phyloP scores from a whole-genome alignment of 2,329 filamentous ascomycete genomes.

The Thermomyces lanuginosus region DNA sequence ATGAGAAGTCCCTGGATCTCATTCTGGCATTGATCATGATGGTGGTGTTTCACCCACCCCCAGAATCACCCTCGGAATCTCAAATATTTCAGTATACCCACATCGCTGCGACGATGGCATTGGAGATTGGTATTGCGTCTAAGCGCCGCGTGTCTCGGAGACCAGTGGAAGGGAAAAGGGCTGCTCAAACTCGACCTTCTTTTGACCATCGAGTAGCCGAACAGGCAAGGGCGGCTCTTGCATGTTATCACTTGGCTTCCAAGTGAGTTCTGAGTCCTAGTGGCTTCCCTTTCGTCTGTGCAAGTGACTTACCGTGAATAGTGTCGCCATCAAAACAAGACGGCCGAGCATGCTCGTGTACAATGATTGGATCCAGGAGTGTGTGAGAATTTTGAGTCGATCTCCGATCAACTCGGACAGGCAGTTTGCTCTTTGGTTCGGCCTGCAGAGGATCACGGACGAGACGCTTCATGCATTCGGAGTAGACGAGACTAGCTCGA shows the following conservation, averaged over 20 bases:
- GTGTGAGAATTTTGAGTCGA: constrained; percentile 14
- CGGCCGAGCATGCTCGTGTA: constrained; percentile 19
- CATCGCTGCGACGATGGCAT: constrained; percentile 36
- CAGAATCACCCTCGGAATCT: constrained; percentile 30
- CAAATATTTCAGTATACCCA: constrained; percentile 38
- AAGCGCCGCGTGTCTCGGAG: constrained; percentile 14
- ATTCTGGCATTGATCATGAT: constrained; percentile 35
- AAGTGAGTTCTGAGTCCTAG: constrained; percentile 8
- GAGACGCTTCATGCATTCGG: constrained; percentile 21
- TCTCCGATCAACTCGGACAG: constrained; percentile 17
- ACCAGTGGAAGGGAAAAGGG: constrained; percentile 7
- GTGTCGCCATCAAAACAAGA: constrained; percentile 22
- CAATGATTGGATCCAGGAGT: constrained; percentile 22
- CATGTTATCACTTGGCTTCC: constrained; percentile 20
- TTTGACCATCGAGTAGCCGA: constrained; percentile 18
- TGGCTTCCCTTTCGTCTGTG: constrained; percentile 3
- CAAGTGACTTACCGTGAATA: constrained; percentile 6
- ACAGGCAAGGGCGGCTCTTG: constrained; percentile 18
- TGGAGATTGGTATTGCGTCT: constrained; percentile 27
- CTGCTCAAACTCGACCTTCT: constrained; percentile 1
- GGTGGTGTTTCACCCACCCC: constrained; percentile 35
- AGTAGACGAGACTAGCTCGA: constrained; percentile 19
- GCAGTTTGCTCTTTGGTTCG: constrained; percentile 19
- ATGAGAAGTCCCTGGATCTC: constrained; percentile 36
- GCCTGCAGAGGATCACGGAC: constrained; percentile 19